phyloP scores from a whole-genome alignment of 2,329 filamentous ascomycete genomes.

The Alternaria arbusti region DNA sequence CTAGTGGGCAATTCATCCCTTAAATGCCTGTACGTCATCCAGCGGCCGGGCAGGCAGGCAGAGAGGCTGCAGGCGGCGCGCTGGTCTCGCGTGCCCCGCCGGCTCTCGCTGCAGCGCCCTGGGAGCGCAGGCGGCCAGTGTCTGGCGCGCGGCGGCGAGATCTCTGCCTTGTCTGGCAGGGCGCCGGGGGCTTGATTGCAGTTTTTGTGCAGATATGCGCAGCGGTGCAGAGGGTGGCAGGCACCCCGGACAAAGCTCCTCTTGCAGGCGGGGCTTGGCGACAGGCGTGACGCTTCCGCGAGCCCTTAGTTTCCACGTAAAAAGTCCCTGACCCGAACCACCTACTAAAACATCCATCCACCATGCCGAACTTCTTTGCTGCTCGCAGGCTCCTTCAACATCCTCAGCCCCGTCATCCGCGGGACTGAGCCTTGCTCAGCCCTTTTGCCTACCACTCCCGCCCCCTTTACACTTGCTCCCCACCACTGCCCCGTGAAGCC shows the following conservation, averaged over 20 bases:
- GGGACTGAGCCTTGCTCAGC: conserved; percentile 53
- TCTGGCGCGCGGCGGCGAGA: background rate
- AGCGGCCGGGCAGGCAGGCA: conserved; percentile 14
- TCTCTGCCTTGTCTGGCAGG: conserved; percentile 1
- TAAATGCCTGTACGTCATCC: conserved; percentile 24
- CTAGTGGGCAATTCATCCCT: conserved; percentile 33
- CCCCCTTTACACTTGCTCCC: conserved; percentile 36
- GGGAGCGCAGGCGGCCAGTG: background rate
- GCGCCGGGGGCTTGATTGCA: conserved; percentile 2
- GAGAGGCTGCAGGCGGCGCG: conserved; percentile 21
- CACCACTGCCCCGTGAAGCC: conserved; percentile 16
- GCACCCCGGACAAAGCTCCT: conserved; percentile 20
- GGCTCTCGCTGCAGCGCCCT: conserved; percentile 3
- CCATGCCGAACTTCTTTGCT: conserved; percentile 48
- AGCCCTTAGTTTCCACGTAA: conserved; percentile 33
- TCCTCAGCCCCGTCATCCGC: conserved; percentile 58
- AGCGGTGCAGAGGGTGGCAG: conserved; percentile 5
- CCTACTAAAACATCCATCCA: conserved; percentile 47
- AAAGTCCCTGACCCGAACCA: conserved; percentile 40
- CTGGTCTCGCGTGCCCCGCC: conserved; percentile 27
- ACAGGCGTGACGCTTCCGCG: conserved; percentile 23
- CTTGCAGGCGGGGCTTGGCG: conserved; percentile 26
- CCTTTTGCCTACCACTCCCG: conserved; percentile 11
- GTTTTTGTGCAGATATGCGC: conserved; percentile 1
- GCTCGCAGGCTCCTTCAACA: conserved; percentile 52